Base-by-base conservation (phyloP, 306 rosid genomes). In the Pueraria montana region DNA sequence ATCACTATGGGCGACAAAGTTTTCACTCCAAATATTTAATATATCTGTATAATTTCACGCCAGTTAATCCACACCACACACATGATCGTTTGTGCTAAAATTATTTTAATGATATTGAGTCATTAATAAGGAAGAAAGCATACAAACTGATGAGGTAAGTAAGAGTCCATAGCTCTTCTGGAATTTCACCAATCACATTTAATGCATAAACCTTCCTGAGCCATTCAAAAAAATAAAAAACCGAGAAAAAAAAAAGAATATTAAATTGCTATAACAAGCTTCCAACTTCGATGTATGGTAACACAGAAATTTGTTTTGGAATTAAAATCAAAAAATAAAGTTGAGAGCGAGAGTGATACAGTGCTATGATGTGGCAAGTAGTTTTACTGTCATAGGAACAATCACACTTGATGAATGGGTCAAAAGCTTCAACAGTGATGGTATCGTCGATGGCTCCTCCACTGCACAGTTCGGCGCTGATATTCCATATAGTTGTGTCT, bases 121-220 rank as follows among this genome's bases (percentile, higher is more conserved):
- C n/a, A n/a, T n/a, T n/a, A n/a, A n/a, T n/a, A 45, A 46, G 48
- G 69, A 68, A 46, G n/a, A n/a, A 89, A 85, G 27, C 91, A 38
- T 93, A 95, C 98, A 93, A 74, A 81, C 86, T 85, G 86, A 80
- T 81, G 76, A 95, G 97, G 79, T 34, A 86, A 23, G 86, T 82
- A 40, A 93, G 88, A 76, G 88, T 91, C 98, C 98, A 91, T 36
- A 93, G 83, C 85, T 90, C 97, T 4, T 86, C 83, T 4, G 97
- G 97, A 52, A 95, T 88, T 45, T 83, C 91, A 69, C 94, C 90
- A 36, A 61, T 68, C 74, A 86, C 88, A 36, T 88, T 79, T 48
- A 48, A 0, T 30, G 88, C 81, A 88, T 78, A 90, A 65, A 90
- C 93, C 85, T 74, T 89, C 92, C 98, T 95, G 93, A 4, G 17